Percentiles rank a stretch among this genome's conserved stretches.
Conservation (phyloP, 2,329 filamentous ascomycete species). For the Clarireedia paspali region DNA sequence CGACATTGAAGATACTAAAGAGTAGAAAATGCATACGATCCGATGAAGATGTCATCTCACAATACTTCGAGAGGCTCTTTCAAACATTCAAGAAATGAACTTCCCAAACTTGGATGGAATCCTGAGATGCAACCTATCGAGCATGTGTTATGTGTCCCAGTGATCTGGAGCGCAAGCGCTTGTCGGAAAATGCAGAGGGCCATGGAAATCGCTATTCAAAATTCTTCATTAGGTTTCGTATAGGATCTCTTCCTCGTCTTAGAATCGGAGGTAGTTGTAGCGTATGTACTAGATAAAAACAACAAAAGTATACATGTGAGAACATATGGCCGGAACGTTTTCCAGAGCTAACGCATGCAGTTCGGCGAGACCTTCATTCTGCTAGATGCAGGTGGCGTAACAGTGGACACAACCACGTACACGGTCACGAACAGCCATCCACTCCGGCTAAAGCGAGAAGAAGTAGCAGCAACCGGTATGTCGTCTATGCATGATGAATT, state of each 20-base stretch:
- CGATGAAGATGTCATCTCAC: constrained; percentile 12
- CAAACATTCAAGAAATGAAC: constrained; percentile 10
- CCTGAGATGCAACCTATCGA: not conserved
- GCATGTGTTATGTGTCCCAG: constrained; percentile 14
- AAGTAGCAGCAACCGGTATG: constrained; percentile 17
- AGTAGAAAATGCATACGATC: constrained; percentile 1
- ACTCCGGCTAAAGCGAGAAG: constrained; percentile 17
- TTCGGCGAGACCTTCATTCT: constrained; percentile 20
- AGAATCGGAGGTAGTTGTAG: constrained; percentile 10
- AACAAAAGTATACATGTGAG: constrained; percentile 4
- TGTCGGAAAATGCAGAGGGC: constrained; percentile 15
- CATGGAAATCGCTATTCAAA: constrained; percentile 10
- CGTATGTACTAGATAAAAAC: constrained; percentile 6
- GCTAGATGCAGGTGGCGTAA: constrained; percentile 24
- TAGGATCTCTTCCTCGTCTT: constrained; percentile 25
- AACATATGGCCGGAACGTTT: not conserved
- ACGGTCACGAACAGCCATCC: constrained; percentile 16
- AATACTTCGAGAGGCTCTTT: constrained; percentile 14
- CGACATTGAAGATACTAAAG: constrained; percentile 6
- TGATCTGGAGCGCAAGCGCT: constrained; percentile 12
- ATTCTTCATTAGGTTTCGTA: constrained; percentile 9
- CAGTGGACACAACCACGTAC: constrained; percentile 25
- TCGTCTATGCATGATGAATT: too few species aligned
- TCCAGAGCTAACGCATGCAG: not conserved
- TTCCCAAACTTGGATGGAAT: not conserved